A percentile compares a stretch with the other conserved stretches of the same genome.
phyloP scores from a whole-genome alignment of 345 rosid species.

The Eucalyptus cladocalyx region DNA sequence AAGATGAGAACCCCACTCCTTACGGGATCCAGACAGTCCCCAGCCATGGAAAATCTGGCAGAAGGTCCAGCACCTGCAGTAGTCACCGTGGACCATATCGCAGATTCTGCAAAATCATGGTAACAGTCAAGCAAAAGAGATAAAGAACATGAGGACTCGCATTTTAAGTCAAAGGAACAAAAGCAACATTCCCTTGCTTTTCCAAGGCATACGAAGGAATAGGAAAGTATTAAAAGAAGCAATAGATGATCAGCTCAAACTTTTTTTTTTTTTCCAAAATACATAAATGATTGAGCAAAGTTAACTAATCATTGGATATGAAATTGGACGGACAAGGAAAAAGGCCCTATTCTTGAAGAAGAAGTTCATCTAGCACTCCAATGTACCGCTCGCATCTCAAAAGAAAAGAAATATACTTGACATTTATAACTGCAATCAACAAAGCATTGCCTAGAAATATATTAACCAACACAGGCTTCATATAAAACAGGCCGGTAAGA shows the following conservation, averaged over 20 bases:
- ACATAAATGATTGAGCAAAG: background rate
- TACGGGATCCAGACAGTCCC: slow-evolving; percentile 81
- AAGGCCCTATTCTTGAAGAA: background rate
- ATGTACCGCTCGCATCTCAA: background rate
- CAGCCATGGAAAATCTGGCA: slow-evolving; percentile 87
- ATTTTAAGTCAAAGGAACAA: background rate
- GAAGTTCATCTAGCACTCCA: background rate
- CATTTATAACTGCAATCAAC: background rate
- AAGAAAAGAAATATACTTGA: background rate
- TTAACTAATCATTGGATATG: background rate
- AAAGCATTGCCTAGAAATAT: background rate
- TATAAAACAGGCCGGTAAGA: background rate
- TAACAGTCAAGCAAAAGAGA: background rate
- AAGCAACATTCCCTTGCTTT: background rate
- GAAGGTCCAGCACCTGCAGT: slow-evolving; percentile 76
- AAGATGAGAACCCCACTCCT: slow-evolving; percentile 62
- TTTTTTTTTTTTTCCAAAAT: background rate
- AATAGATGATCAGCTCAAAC: background rate
- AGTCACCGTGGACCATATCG: slow-evolving; percentile 61
- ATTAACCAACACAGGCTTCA: background rate
- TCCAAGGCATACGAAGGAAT: background rate
- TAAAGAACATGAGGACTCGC: background rate
- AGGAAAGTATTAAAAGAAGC: background rate
- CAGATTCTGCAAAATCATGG: slow-evolving; percentile 42
- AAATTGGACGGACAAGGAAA: background rate